Evolutionary conservation across 2,329 filamentous ascomycete species (phyloP).

Genomic region (Stagonosporopsis vannaccii): DNA sequence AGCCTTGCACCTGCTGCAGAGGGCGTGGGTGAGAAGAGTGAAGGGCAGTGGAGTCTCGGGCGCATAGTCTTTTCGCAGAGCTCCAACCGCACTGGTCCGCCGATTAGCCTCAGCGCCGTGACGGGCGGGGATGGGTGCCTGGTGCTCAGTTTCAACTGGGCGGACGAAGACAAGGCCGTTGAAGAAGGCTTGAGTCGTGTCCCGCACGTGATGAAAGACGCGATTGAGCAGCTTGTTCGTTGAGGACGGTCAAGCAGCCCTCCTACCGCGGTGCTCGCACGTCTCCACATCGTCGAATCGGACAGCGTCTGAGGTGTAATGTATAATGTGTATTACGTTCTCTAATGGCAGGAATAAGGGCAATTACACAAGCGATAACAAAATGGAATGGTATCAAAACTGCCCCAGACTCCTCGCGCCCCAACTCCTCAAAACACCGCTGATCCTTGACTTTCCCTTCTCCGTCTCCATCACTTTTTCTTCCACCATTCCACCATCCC

Average conservation of each 20-base stretch:
- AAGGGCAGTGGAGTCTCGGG: constrained; percentile 39
- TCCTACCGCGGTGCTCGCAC: too few relatives aligned
- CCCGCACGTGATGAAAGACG: constrained; percentile 3
- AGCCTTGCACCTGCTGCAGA: not conserved
- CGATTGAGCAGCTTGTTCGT: not conserved
- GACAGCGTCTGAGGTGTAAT: not conserved
- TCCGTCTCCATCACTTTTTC: not conserved
- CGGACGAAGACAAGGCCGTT: constrained; percentile 46
- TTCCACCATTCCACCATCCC: not conserved
- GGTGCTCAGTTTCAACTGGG: constrained; percentile 53
- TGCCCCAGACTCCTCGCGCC: too few relatives aligned
- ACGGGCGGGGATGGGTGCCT: constrained; percentile 56
- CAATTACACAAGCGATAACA: too few relatives aligned
- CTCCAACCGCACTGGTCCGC: constrained; percentile 48
- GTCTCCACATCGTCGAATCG: too few relatives aligned
- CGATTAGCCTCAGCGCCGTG: constrained; percentile 50
- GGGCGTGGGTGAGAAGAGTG: not conserved
- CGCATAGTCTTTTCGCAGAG: constrained; percentile 57
- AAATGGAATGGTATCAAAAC: too few relatives aligned
- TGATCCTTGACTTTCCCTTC: too few relatives aligned
- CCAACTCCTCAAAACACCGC: too few relatives aligned
- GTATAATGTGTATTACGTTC: not conserved
- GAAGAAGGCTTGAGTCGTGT: constrained; percentile 27
- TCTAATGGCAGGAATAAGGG: too few relatives aligned
- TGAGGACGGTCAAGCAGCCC: not conserved